A percentile compares a stretch with the other conserved stretches of the same genome.
These are phyloP conservation scores for Ophiostoma fasciatum DNA, from an alignment of 2,329 filamentous ascomycete species.

Conservation along the genomic window DNA sequence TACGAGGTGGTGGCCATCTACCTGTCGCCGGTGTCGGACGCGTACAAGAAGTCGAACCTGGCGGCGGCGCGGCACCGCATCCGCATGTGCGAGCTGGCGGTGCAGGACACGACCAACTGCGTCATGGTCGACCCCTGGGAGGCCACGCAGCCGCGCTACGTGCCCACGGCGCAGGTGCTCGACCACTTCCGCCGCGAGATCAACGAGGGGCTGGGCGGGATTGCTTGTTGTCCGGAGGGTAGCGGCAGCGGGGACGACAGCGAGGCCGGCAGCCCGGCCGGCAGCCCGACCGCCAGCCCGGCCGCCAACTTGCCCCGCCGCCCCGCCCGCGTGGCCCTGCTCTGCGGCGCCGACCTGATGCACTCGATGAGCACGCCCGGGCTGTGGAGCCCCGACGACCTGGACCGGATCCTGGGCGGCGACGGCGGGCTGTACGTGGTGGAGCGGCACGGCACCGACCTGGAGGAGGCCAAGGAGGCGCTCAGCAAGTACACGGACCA, in stretches of 20 bases:
- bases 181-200: conserved; percentile 88
- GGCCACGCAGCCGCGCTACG: conserved; percentile 51
- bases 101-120: conserved; percentile 60
- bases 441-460: conserved; percentile 78
- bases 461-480: conserved; percentile 66
- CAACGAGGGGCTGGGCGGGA: conserved; percentile 61
- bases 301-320: no score
- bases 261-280: neutral
- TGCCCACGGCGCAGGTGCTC: conserved; percentile 75
- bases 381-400: conserved; percentile 72
- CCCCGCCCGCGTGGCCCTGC: conserved; percentile 58
- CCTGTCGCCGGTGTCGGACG: conserved; percentile 49
- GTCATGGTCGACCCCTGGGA: conserved; percentile 61
- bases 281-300: conserved; percentile 9
- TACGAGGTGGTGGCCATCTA: conserved; percentile 84
- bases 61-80: conserved; percentile 33
- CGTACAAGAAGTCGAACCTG: conserved; percentile 65
- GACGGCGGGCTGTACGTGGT: conserved; percentile 73
- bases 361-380: conserved; percentile 61
- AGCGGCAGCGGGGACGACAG: conserved; percentile 40
- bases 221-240: no score
- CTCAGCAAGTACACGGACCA: conserved; percentile 74
- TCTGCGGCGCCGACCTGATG: conserved; percentile 64
- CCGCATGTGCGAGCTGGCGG: conserved; percentile 75
- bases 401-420: conserved; percentile 74